Percentiles rank a stretch among this genome's conserved stretches.
Evolutionary conservation across 139 green algal genomes (phyloP).

Genomic region (Volvox reticuliferus): DNA sequence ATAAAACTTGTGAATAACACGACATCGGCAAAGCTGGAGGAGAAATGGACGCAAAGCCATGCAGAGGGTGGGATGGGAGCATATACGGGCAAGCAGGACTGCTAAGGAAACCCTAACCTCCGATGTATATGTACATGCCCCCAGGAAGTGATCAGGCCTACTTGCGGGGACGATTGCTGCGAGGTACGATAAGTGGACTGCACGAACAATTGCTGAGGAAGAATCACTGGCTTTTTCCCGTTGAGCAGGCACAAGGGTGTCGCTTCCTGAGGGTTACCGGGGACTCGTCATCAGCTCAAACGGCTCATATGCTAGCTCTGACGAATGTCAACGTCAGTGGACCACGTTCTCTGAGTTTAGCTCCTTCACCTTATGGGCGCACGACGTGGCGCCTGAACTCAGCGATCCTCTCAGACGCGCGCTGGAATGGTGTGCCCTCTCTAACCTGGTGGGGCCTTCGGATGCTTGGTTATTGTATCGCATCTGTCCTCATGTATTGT

Average conservation of each 20-base stretch:
- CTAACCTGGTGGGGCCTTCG: not conserved
- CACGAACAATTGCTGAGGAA: not conserved
- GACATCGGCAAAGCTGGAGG: not conserved
- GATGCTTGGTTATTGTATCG: too few relatives aligned
- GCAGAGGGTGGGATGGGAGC: not conserved
- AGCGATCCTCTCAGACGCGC: not conserved
- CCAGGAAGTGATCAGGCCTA: not conserved
- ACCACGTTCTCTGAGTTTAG: not conserved
- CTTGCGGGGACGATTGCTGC: conserved; percentile 4
- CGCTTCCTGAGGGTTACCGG: not conserved
- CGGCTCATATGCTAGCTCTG: not conserved
- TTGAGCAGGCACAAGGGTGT: not conserved
- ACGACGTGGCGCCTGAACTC: not conserved
- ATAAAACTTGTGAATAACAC: conserved; percentile 11
- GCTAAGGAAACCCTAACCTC: not conserved
- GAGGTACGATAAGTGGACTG: not conserved
- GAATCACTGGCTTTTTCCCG: not conserved
- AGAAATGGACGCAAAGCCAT: not conserved
- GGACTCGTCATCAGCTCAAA: not conserved
- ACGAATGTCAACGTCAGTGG: conserved; percentile 16
- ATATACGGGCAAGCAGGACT: too few relatives aligned
- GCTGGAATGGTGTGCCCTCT: conserved; percentile 19
- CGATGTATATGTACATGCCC: not conserved
- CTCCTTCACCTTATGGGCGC: not conserved
- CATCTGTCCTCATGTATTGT: not conserved